Evolutionary conservation across 148 eudicot genomes (phyloP), one percentile per base, ranked within the genome.

Genomic region (Diospyros lotus): DNA sequence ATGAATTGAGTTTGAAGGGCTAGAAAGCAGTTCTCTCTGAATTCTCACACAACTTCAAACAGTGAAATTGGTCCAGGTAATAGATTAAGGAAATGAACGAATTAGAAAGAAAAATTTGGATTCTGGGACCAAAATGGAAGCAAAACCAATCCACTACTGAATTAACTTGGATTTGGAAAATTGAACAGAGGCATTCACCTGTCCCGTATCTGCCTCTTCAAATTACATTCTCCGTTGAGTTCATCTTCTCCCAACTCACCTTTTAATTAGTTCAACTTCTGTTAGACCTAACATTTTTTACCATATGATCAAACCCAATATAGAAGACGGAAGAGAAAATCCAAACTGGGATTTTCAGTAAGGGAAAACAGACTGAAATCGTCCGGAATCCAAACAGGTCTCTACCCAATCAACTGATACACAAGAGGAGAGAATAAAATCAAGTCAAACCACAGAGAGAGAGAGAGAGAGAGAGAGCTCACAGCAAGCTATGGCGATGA

Each of bases 401-500:
- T 28, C 0, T 28, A 28, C 28, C 28, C 28, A 28, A 28, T 28
- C 28, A 28, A 28, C 28, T 28, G 28, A 0, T 28, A 28, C 28
- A 28, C 28, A 28, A 28, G 28, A 28, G 28, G 28, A 28, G 28
- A 9, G 8, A 75, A 17, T 6, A 8, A 52, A 38, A 10, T 38
- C 15, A n/a, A 64, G 41, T 40, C 59, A 63, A 62, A 60, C 6
- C 17, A 39, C 63, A 9, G 4, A 46, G 41, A 79, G 28, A 61
- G 5, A 38, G 43, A 61, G 5, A 38, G 43, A 3, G 58, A 73
- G 6, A 55, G 11, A 46, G 14, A 18, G 75, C 86, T 76, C 67
- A 86, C 87, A 28, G 28, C 28, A 69, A 17, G 78, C 64, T 58
- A 80, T 72, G 75, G 77, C 75, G 62, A 84, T 44, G 39, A 84